Percentiles rank a stretch among this genome's conserved stretches.
phyloP scores from a whole-genome alignment of 148 eudicot genomes.

The Spergularia bocconei region DNA sequence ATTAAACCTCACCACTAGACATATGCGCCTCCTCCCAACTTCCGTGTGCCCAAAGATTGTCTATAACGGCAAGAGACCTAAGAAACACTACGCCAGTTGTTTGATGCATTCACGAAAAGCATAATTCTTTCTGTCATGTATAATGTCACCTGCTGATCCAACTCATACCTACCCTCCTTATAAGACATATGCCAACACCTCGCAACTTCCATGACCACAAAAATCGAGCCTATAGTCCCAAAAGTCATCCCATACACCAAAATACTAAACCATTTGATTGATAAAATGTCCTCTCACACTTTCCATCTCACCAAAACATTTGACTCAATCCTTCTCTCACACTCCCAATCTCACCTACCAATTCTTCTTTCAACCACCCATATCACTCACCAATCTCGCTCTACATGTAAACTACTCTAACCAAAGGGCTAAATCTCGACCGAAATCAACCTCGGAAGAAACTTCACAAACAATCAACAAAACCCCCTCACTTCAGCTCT shows the following conservation, averaged over 20 bases:
- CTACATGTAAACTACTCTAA: background rate
- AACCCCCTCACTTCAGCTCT: background rate
- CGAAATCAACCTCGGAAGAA: background rate
- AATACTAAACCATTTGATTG: background rate
- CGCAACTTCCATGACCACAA: background rate
- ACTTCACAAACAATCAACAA: background rate
- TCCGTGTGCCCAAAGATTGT: background rate
- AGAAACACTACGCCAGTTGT: background rate
- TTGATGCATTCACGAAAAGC: too few species aligned
- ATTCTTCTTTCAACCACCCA: too few species aligned
- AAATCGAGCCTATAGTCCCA: background rate
- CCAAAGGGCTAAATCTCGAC: background rate
- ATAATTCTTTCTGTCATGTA: too few species aligned
- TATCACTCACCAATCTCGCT: slow-evolving; percentile 9
- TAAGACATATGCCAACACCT: background rate
- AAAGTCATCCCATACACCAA: background rate
- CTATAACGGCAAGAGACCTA: background rate
- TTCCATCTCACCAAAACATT: background rate
- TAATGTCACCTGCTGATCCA: too few species aligned
- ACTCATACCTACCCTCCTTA: background rate
- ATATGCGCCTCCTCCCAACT: background rate
- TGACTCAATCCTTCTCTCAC: background rate
- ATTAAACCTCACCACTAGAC: background rate
- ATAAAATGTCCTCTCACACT: slow-evolving; percentile 3
- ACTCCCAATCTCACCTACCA: background rate